A percentile compares a stretch with the other conserved stretches of the same genome.
phyloP scores from a whole-genome alignment of 2,329 filamentous ascomycete genomes.

The Colletotrichum costaricense region DNA sequence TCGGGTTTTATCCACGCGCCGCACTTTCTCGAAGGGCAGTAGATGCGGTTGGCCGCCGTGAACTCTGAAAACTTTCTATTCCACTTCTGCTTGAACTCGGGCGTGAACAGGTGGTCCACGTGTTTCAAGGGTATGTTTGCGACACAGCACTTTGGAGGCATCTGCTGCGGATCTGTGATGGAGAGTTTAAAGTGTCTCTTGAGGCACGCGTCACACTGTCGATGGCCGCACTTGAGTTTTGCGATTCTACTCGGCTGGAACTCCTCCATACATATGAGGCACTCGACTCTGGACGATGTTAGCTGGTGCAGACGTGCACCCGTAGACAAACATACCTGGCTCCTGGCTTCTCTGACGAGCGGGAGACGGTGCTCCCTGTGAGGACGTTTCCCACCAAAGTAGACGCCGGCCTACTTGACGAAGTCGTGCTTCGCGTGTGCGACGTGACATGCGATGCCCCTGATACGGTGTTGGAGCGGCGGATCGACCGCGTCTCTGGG shows the following conservation, averaged over 20 bases:
- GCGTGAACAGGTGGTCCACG: slow-evolving; percentile 80
- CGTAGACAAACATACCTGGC: slow-evolving; percentile 41
- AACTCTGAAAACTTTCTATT: slow-evolving; percentile 84
- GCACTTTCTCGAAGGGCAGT: slow-evolving; percentile 79
- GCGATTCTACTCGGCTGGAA: slow-evolving; percentile 72
- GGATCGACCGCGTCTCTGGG: slow-evolving; percentile 11
- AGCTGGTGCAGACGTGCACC: slow-evolving; percentile 26
- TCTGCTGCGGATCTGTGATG: slow-evolving; percentile 79
- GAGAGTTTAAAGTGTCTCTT: slow-evolving; percentile 81
- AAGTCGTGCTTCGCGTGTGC: slow-evolving; percentile 34
- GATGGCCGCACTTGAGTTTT: slow-evolving; percentile 81
- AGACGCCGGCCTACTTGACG: slow-evolving; percentile 27
- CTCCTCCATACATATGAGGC: slow-evolving; percentile 79
- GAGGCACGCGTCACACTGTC: slow-evolving; percentile 83
- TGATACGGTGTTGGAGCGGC: slow-evolving; percentile 31
- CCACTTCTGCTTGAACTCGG: slow-evolving; percentile 81
- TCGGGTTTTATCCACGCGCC: slow-evolving; percentile 83
- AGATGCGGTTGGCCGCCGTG: slow-evolving; percentile 78
- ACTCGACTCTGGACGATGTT: slow-evolving; percentile 68
- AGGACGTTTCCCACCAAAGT: slow-evolving; percentile 24
- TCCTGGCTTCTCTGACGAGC: slow-evolving; percentile 40
- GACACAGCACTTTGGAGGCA: slow-evolving; percentile 86
- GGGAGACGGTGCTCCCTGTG: slow-evolving; percentile 21
- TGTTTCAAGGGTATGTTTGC: slow-evolving; percentile 80
- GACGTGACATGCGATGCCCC: slow-evolving; percentile 36